A percentile compares a stretch with the other conserved stretches of the same genome.
Conservation (phyloP, 495 filamentous ascomycete genomes). For the Penicillium macrosclerotiorum region DNA sequence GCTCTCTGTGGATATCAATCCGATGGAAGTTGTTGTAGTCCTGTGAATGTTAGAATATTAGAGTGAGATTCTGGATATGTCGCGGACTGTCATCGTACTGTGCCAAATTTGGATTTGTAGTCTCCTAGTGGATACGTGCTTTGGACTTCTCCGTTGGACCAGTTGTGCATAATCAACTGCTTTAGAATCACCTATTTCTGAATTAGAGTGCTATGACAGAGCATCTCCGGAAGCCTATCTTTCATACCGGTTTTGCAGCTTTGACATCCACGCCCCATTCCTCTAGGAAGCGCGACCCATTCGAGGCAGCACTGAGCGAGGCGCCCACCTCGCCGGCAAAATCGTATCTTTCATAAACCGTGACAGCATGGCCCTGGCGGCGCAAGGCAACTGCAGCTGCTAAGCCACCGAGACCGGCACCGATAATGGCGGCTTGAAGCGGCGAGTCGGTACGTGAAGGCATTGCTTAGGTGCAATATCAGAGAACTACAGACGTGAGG, state of each 20-base stretch:
- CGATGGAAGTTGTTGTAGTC: constrained; percentile 35
- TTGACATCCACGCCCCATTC: constrained; percentile 30
- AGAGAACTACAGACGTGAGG: background rate
- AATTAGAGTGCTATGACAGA: background rate
- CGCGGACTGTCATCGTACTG: no score
- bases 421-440: constrained; percentile 41
- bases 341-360: constrained; percentile 36
- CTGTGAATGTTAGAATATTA: constrained; percentile 4
- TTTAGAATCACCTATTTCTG: constrained; percentile 22
- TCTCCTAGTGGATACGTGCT: constrained; percentile 26
- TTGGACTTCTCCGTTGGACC: constrained; percentile 23
- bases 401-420: constrained; percentile 55
- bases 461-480: constrained; percentile 3
- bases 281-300: constrained; percentile 26
- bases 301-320: constrained; percentile 25
- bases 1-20: constrained; percentile 28
- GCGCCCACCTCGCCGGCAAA: constrained; percentile 31
- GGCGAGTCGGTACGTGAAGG: constrained; percentile 22
- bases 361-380: constrained; percentile 49
- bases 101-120: constrained; percentile 29
- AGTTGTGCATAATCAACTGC: constrained; percentile 32
- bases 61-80: background rate
- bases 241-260: constrained; percentile 25
- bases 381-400: constrained; percentile 51
- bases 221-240: no score